Base-by-base conservation (phyloP, 2,329 filamentous ascomycete genomes). In the Gyromitra esculenta region DNA sequence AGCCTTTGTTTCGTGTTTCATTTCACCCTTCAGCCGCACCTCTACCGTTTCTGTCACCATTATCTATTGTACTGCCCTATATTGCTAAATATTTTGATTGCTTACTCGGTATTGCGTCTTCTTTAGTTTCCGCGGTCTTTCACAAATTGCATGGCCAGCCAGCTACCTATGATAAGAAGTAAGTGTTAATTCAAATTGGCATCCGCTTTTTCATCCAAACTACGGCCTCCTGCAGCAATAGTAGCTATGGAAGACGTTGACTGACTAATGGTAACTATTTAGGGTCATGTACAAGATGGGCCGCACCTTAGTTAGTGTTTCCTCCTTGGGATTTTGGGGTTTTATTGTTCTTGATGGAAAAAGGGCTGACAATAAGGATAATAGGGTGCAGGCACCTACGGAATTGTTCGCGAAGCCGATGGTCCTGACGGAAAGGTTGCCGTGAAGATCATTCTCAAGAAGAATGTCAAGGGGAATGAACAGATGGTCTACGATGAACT, bases 391-490 rank as follows among this genome's bases (percentile, higher is more conserved):
- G 96, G 96, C 81, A 99, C 96, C 81, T 99, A 99, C 87, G 96
- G 96, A 82, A 97, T 99, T 82, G 96, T 99, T 82, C 90, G 96
- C 81, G 96, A 99, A 85, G 96, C 96, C 77, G 94, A 97, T 78
- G 89, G 92, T 80, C 89, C 91, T 54, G 88, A 88, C 21, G 93
- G 93, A 83, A 92, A 97, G 87, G 94, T 97, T 77, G 96, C 96
- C 52, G 89, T 99, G 85, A 99, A 99, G 88, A 98, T 99, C 84
- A 99, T 99, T 84, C 87, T 98, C 82, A 99, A 99, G 89, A 97
- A 97, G 87, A 98, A 97, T 85, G 95, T 99, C 83, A 96, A 94
- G 84, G 95, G 94, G 79, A 98, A 98, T 82, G 96, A 99, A 87
- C 90, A 91, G 84, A 99, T 99, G 96, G 96, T 99, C 52, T 96